A percentile compares a stretch with the other conserved stretches of the same genome.
Conservation (phyloP, 352 stramenopile genomes). For the Aphanomyces astaci region DNA sequence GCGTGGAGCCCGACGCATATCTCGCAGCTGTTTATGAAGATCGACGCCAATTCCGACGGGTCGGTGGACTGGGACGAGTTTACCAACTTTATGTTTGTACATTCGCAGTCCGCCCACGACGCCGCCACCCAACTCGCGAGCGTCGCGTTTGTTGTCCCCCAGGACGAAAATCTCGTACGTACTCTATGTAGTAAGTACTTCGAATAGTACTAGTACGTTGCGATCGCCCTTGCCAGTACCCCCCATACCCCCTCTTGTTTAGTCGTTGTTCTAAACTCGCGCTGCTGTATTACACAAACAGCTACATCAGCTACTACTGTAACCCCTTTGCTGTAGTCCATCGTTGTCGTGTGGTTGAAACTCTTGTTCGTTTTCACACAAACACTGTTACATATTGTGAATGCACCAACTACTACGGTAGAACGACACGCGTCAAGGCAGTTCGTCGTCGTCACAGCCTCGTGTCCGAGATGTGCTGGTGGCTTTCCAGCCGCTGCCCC, state of each 20-base stretch:
- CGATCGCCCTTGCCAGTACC: too few relatives aligned
- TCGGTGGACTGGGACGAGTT: conserved; percentile 87
- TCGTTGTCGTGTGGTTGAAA: too few relatives aligned
- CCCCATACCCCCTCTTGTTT: too few relatives aligned
- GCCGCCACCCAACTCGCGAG: neutral
- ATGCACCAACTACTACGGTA: too few relatives aligned
- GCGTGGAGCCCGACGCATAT: conserved; percentile 24
- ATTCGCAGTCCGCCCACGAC: conserved; percentile 13
- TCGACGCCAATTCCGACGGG: conserved; percentile 80
- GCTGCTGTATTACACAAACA: too few relatives aligned
- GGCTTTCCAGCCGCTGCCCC: neutral
- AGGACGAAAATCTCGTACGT: conserved; percentile 13
- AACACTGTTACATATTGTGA: too few relatives aligned
- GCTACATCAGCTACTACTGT: too few relatives aligned
- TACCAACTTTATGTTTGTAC: conserved; percentile 51
- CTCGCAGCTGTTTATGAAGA: conserved; percentile 64
- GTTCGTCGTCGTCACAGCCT: too few relatives aligned
- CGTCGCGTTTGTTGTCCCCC: conserved; percentile 9
- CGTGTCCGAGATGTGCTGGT: conserved; percentile 9
- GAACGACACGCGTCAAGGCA: neutral
- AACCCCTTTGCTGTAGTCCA: too few relatives aligned
- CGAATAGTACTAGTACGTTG: too few relatives aligned
- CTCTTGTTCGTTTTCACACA: neutral
- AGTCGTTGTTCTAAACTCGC: too few relatives aligned
- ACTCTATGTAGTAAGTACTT: too few relatives aligned